Evolutionary conservation across 306 rosid genomes (phyloP).

Genomic region (Fragaria vesca): DNA sequence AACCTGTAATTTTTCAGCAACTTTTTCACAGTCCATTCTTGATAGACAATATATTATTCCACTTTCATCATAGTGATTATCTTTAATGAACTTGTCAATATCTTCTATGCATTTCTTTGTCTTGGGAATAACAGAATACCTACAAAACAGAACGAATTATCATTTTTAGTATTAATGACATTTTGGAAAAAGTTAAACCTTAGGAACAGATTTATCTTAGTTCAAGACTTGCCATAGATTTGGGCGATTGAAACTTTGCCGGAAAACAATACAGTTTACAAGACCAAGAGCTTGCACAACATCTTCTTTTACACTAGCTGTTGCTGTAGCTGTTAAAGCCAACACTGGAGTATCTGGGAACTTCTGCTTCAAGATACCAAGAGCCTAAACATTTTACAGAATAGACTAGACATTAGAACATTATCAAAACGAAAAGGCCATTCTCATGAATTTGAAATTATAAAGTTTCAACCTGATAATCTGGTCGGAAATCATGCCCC

Average conservation of each 20-base stretch:
- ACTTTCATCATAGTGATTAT: conserved; percentile 86
- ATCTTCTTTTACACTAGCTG: conserved; percentile 98
- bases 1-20: conserved; percentile 88
- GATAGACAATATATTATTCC: conserved; percentile 98
- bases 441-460: conserved; percentile 16
- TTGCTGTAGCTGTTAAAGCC: conserved; percentile 98
- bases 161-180: conserved; percentile 1
- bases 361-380: conserved; percentile 94
- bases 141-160: conserved; percentile 33
- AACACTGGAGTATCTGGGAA: conserved; percentile 90
- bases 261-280: conserved; percentile 83
- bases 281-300: conserved; percentile 99
- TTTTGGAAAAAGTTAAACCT: conserved; percentile 6
- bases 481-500: conserved; percentile 99
- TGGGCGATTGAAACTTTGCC: conserved; percentile 99
- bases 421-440: not conserved
- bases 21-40: conserved; percentile 98
- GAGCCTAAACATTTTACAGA: conserved; percentile 60
- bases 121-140: conserved; percentile 89
- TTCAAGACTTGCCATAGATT: conserved; percentile 61
- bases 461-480: conserved; percentile 76
- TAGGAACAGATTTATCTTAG: conserved; percentile 17
- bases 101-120: conserved; percentile 91
- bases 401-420: conserved; percentile 14
- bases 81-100: conserved; percentile 82